Base-by-base conservation (phyloP, 2,329 filamentous ascomycete genomes). In the Botrytis deweyae region DNA sequence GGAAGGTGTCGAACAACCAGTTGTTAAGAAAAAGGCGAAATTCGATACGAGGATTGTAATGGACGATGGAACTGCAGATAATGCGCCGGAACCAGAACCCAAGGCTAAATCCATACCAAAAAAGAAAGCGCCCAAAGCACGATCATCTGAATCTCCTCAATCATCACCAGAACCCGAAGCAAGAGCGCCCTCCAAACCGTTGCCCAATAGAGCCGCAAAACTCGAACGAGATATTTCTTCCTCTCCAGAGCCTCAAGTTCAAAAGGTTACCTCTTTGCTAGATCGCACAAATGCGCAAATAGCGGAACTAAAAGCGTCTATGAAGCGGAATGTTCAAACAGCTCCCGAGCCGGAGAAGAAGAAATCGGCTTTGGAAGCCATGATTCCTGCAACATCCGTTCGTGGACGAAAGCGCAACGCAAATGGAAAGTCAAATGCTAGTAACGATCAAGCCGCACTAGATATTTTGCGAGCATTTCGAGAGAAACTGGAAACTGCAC, bases 271-370 rank as follows among this genome's bases (percentile, higher is more conserved):
- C 4, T 80, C 83, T n/a, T 81, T 83, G 38, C 83, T 95, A 16
- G 90, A 94, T 76, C 86, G 86, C 77, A 93, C 92, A 4, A 95
- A 95, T 77, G 92, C 93, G 55, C 91, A 96, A 79, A 94, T 95
- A 72, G 92, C 92, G 7, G 91, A 91, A 1, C 84, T 96, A 6
- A 95, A 95, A 81, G 92, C 92, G 14, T 94, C 92, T 0, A 93
- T 96, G 91, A 92, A 90, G 80, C 88, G 93, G 49, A 91, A 87
- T 36, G 83, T 88, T 40, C 83, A 87, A 70, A 80, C 82, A 0
- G 86, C 85, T 77, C 83, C 86, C 1, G 85, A 86, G 42, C 84
- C 86, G 74, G 86, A 90, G 76, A 88, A 88, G 76, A 89, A 88
- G 79, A 91, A 91, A 78, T 91, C 91, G 2, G 87, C 90, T 0